These are phyloP conservation scores for Melanogaster broomeanus DNA, from an alignment of 768 basidiomycete genomes.

Conservation along the genomic window DNA sequence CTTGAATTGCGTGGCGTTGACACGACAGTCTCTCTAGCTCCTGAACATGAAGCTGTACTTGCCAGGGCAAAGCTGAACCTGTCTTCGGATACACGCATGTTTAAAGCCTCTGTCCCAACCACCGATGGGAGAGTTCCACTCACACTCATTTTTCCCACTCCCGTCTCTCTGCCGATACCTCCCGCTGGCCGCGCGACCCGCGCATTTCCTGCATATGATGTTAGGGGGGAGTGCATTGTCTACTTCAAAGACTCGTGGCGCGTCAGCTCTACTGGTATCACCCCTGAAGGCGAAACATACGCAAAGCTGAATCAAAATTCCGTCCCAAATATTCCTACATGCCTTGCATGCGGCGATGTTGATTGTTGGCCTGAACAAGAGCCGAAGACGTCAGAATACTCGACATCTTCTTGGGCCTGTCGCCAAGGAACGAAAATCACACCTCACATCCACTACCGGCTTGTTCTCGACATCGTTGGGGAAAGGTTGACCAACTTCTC, in stretches of 20 bases:
- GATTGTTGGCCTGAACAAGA: neutral
- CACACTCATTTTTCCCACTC: neutral
- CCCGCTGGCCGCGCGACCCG: neutral
- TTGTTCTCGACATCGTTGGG: neutral
- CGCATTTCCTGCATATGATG: neutral
- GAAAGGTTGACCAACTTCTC: neutral
- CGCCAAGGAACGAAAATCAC: neutral
- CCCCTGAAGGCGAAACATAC: neutral
- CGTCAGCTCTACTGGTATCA: neutral
- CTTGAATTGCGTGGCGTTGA: constrained; percentile 24
- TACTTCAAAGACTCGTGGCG: constrained; percentile 7
- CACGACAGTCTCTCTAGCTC: neutral
- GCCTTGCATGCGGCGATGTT: neutral
- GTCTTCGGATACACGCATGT: neutral
- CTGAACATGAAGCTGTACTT: no score
- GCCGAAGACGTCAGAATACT: neutral
- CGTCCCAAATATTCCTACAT: neutral
- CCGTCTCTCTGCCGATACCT: neutral
- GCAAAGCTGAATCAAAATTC: neutral
- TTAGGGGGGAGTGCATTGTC: neutral
- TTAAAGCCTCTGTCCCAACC: neutral
- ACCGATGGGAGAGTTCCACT: neutral
- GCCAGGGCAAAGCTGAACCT: neutral
- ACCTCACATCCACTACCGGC: neutral
- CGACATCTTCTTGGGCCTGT: neutral